phyloP scores from a whole-genome alignment of 768 basidiomycete species.

The Podaxis rugospora region DNA sequence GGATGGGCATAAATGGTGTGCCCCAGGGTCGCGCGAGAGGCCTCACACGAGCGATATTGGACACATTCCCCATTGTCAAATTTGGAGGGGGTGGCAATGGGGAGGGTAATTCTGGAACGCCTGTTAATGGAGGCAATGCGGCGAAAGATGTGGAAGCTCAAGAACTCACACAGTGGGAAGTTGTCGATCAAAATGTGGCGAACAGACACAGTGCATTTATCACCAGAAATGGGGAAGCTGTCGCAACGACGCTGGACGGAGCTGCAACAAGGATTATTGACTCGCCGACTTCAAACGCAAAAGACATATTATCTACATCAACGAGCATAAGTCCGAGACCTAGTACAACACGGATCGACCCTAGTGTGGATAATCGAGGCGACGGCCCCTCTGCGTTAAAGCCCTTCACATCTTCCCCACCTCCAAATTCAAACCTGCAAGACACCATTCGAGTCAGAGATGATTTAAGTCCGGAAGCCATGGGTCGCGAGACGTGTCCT shows the following conservation, averaged over 20 bases:
- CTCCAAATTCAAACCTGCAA: conserved; percentile 3
- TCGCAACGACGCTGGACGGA: background rate
- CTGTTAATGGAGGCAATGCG: background rate
- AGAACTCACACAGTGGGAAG: conserved; percentile 18
- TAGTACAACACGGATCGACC: background rate
- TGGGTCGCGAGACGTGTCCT: conserved; percentile 85
- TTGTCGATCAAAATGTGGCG: conserved; percentile 3
- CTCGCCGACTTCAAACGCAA: background rate
- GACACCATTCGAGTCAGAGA: conserved; percentile 17
- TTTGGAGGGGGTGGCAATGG: conserved; percentile 41
- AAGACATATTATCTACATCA: background rate
- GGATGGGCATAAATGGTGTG: conserved; percentile 32
- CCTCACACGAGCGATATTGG: conserved; percentile 87
- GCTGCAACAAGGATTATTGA: background rate
- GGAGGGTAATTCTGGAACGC: background rate
- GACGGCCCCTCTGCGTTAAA: conserved; percentile 10
- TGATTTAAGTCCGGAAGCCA: conserved; percentile 55
- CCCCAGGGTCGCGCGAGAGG: conserved; percentile 74
- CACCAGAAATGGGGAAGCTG: background rate
- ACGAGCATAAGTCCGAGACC: background rate
- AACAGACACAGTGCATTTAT: background rate
- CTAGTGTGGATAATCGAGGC: conserved; percentile 12
- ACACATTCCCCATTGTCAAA: conserved; percentile 93
- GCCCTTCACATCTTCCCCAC: background rate
- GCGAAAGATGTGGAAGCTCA: conserved; percentile 25